Evolutionary conservation across 1,139 yeast genomes (phyloP).

Genomic region (Yamadazyma pseudoaaseri): DNA sequence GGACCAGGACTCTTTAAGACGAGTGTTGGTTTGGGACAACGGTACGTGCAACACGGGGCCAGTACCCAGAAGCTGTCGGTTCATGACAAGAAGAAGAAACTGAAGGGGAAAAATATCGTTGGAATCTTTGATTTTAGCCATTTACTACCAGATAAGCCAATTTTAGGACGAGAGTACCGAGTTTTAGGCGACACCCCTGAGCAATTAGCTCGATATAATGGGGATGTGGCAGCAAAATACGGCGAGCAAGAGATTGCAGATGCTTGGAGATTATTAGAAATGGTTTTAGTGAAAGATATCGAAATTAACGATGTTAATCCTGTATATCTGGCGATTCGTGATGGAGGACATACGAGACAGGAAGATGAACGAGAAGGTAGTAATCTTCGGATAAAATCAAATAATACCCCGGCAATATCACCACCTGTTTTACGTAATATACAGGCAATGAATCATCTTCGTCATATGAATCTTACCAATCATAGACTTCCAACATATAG

Average conservation of each 20-base stretch:
- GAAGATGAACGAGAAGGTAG: not conserved
- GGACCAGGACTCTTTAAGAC: conserved; percentile 46
- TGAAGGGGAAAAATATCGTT: conserved; percentile 50
- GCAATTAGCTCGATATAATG: conserved; percentile 65
- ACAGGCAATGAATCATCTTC: conserved; percentile 17
- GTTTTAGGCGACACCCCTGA: conserved; percentile 68
- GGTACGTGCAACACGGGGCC: conserved; percentile 20
- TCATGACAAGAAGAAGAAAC: conserved; percentile 17
- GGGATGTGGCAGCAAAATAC: conserved; percentile 65
- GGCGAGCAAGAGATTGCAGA: conserved; percentile 66
- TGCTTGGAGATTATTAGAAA: conserved; percentile 72
- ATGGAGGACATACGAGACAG: not conserved
- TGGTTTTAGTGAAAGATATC: conserved; percentile 37
- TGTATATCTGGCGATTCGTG: conserved; percentile 11
- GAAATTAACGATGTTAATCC: conserved; percentile 16
- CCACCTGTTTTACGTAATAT: conserved; percentile 6
- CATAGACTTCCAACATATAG: conserved; percentile 19
- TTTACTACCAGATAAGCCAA: conserved; percentile 73
- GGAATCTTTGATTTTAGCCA: conserved; percentile 65
- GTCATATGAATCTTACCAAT: conserved; percentile 3
- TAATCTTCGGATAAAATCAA: not conserved
- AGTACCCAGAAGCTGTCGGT: conserved; percentile 16
- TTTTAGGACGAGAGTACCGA: conserved; percentile 73
- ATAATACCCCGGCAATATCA: not conserved
- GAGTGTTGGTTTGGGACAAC: conserved; percentile 39